A percentile compares a stretch with the other conserved stretches of the same genome.
These are phyloP conservation scores for Chenopodium quinoa DNA, from an alignment of 148 eudicot genomes.

Conservation along the genomic window DNA sequence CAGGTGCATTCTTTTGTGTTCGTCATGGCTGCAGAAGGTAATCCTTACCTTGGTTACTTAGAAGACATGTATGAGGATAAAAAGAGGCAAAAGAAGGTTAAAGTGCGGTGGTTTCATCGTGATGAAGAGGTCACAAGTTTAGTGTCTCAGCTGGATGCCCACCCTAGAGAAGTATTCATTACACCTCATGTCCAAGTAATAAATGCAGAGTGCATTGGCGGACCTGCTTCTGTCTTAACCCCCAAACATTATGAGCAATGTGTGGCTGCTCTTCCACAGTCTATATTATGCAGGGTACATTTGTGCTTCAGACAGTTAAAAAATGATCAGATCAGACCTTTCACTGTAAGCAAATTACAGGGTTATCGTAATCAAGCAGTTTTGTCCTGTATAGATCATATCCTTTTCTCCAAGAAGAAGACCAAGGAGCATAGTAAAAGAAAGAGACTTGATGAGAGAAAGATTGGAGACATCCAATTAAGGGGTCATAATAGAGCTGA, in stretches of 20 bases:
- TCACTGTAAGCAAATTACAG: constrained; percentile 62
- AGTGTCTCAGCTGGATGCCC: constrained; percentile 44
- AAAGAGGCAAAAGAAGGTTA: constrained; percentile 81
- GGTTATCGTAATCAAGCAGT: constrained; percentile 73
- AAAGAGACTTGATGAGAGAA: neutral
- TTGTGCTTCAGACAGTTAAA: constrained; percentile 73
- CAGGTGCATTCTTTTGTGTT: constrained; percentile 81
- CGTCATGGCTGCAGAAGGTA: constrained; percentile 85
- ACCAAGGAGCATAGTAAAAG: constrained; percentile 20
- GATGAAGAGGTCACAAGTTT: constrained; percentile 56
- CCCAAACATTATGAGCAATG: constrained; percentile 70
- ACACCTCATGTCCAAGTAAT: constrained; percentile 80
- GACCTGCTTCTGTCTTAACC: constrained; percentile 75
- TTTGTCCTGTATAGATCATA: constrained; percentile 54
- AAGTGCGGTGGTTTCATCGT: constrained; percentile 86
- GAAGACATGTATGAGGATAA: constrained; percentile 96
- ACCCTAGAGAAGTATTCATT: constrained; percentile 80
- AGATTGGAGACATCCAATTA: constrained; percentile 8
- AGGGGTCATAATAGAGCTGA: constrained; percentile 14
- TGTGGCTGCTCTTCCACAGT: constrained; percentile 43
- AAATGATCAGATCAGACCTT: constrained; percentile 64
- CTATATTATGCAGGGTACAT: constrained; percentile 48
- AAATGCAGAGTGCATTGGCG: constrained; percentile 79
- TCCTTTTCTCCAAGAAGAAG: constrained; percentile 40
- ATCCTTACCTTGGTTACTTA: constrained; percentile 67